Evolutionary conservation across 257 asterid genomes (phyloP).

Genomic region (Euphrasia confusa): DNA sequence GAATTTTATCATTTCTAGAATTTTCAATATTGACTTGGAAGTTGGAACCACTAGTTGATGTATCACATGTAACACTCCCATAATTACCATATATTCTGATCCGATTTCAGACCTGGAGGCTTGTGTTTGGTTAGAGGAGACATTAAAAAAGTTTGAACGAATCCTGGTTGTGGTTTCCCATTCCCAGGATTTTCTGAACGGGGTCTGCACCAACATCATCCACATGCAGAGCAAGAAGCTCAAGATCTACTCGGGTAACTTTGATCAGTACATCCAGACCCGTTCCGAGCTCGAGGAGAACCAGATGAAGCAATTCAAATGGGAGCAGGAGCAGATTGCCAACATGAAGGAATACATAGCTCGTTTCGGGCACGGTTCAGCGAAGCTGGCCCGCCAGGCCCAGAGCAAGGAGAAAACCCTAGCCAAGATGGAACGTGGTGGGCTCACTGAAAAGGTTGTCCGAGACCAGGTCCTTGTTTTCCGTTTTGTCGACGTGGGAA

Average conservation of each 20-base stretch:
- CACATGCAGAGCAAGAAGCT: conserved; percentile 89
- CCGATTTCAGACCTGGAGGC: conserved; percentile 75
- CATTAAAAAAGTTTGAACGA: conserved; percentile 73
- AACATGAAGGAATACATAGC: conserved; percentile 96
- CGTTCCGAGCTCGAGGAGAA: conserved; percentile 94
- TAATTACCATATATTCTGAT: neutral
- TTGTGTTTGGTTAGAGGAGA: conserved; percentile 97
- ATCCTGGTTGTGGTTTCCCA: conserved; percentile 96
- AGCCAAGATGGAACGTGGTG: conserved; percentile 99
- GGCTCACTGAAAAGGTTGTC: conserved; percentile 82
- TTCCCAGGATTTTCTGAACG: conserved; percentile 95
- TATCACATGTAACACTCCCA: too few species aligned
- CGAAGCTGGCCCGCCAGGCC: conserved; percentile 99
- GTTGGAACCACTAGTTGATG: too few species aligned
- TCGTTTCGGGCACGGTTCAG: conserved; percentile 98
- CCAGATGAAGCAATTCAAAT: conserved; percentile 93
- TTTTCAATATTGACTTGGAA: too few species aligned
- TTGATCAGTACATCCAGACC: conserved; percentile 86
- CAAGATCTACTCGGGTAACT: conserved; percentile 82
- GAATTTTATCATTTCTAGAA: too few species aligned
- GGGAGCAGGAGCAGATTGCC: conserved; percentile 99
- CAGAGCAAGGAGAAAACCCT: conserved; percentile 96
- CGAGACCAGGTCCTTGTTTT: conserved; percentile 70
- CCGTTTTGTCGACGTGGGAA: conserved; percentile 80
- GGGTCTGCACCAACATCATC: conserved; percentile 94